Evolutionary conservation across 2,329 filamentous ascomycete species (phyloP), one percentile per base, ranked within the genome.

Genomic region (Monosporascus sp.): DNA sequence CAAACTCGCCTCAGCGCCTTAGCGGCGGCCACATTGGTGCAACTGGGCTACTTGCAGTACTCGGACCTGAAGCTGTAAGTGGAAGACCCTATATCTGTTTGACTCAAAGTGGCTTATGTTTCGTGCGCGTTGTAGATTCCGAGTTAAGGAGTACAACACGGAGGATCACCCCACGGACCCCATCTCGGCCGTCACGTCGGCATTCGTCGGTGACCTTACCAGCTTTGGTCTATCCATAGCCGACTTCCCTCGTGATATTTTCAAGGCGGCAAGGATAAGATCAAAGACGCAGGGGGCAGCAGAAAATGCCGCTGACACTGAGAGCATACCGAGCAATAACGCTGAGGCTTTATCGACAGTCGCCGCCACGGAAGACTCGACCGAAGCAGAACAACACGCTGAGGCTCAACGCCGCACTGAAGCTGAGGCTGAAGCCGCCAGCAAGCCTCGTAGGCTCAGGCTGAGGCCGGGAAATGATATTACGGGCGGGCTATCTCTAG

Each of bases 181-280:
- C 0, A 81, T 95, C 24, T 85, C 87, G 16, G 90, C 89, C 20
- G 88, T 85, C 17, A 85, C 90, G 0, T 82, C 84, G 45, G 89
- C 91, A 0, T 72, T 97, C 1, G 75, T 96, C n/a, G 88, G 88
- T 6, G 93, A 92, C n/a, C 76, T 94, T 47, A 85, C 87, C 26
- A 87, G 82, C 40, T 86, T 97, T 53, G 82, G 89, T 63, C 88
- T 95, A 80, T 89, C 90, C 1, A 78, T 96, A 41, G 89, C 89
- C 1, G 91, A 96, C 63, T 80, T 86, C 60, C 83, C 83, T 2
- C 71, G 78, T 19, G 78, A 83, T 54, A 68, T 85, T 5, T 81
- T 84, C 67, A 79, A 75, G 56, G 58, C 64, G 11, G 60, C 60
- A 17, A 59, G 52, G 31, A 50, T 52, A 1, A 54, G 54, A n/a